Evolutionary conservation across 2,329 filamentous ascomycete genomes (phyloP).

Genomic region (Colletotrichum australisinense): DNA sequence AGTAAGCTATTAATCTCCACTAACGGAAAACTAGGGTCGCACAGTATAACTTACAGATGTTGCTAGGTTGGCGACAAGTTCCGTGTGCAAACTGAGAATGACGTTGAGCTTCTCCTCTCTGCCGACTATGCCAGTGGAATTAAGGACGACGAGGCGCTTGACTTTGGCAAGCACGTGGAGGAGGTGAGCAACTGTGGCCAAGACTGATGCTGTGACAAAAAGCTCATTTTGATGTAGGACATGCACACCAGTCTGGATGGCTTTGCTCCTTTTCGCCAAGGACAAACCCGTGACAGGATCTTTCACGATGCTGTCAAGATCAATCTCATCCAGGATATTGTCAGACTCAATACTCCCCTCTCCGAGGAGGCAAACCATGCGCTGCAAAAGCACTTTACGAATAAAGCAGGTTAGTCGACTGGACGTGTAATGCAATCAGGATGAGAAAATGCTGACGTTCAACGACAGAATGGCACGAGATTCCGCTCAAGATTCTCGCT

Average conservation of each 20-base stretch:
- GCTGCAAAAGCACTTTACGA: not conserved
- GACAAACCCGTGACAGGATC: not conserved
- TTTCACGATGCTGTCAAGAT: not conserved
- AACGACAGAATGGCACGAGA: conserved; percentile 39
- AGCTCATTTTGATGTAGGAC: not conserved
- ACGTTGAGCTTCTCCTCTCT: not conserved
- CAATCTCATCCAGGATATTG: not conserved
- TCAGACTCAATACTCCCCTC: not conserved
- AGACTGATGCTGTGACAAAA: not conserved
- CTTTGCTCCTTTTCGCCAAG: not conserved
- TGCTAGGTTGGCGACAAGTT: not conserved
- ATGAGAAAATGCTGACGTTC: not conserved
- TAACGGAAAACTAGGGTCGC: not conserved
- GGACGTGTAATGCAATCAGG: not conserved
- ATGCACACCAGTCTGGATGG: not conserved
- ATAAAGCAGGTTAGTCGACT: not conserved
- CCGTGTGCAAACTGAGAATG: not conserved
- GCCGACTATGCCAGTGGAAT: not conserved
- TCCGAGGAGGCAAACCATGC: not conserved
- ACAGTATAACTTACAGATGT: not conserved
- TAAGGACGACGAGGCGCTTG: not conserved
- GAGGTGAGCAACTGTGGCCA: not conserved
- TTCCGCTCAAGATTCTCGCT: not conserved
- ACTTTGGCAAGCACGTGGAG: not conserved
- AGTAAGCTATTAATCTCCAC: not conserved